Conservation (phyloP, 768 basidiomycete species). For the Dendrothele bispora region DNA sequence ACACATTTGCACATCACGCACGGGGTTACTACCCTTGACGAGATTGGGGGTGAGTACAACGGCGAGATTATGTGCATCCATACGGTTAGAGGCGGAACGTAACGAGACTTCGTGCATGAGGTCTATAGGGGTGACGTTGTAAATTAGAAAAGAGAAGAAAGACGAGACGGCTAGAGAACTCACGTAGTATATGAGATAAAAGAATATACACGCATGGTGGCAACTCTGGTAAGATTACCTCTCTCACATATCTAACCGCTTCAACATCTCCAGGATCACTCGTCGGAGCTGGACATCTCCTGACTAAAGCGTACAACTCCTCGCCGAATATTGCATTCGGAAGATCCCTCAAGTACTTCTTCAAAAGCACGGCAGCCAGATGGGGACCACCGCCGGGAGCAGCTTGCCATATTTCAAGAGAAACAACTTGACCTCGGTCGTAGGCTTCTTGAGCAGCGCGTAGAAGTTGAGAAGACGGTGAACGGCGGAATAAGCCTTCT, state of each 20-base stretch:
- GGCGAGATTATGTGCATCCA: constrained; percentile 84
- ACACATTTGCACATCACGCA: constrained; percentile 76
- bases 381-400: constrained; percentile 77
- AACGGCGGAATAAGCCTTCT: constrained; percentile 83
- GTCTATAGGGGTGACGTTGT: constrained; percentile 43
- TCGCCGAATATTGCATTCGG: constrained; percentile 81
- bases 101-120: constrained; percentile 79
- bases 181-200: constrained; percentile 67
- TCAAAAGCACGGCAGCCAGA: constrained; percentile 81
- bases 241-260: constrained; percentile 64
- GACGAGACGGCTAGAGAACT: constrained; percentile 20
- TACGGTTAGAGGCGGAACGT: constrained; percentile 63
- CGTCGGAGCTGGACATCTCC: constrained; percentile 62
- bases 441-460: constrained; percentile 82
- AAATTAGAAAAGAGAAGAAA: neutral
- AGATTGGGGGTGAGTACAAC: constrained; percentile 82
- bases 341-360: constrained; percentile 82
- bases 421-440: constrained; percentile 82
- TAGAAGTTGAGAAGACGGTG: constrained; percentile 67
- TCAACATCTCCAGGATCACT: constrained; percentile 56
- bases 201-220: constrained; percentile 72
- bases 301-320: constrained; percentile 60
- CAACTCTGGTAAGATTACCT: constrained; percentile 66
- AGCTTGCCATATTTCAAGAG: constrained; percentile 71
- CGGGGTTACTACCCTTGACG: constrained; percentile 64